Conservation (phyloP, 164 flowering plant genomes). For the Sextonia rubra region DNA sequence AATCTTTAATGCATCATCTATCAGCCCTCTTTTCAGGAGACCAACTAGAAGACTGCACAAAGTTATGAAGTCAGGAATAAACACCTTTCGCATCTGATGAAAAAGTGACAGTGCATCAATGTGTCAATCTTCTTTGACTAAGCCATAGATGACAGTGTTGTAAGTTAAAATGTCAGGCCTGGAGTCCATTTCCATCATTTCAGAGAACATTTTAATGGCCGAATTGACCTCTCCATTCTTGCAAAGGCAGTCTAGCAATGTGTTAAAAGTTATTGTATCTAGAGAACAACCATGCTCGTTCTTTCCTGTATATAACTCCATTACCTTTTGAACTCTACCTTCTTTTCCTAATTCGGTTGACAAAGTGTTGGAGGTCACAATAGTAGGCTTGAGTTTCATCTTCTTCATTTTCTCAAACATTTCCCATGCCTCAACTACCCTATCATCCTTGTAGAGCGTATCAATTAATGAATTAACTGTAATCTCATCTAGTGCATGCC, state of each 20-base stretch:
- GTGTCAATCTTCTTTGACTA: too few relatives aligned
- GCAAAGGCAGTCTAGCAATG: too few relatives aligned
- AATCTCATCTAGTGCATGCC: too few relatives aligned
- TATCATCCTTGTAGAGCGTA: conserved; percentile 66
- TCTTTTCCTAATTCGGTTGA: conserved; percentile 71
- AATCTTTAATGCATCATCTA: conserved; percentile 59
- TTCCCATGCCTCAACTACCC: conserved; percentile 77
- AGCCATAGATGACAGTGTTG: too few relatives aligned
- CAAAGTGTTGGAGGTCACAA: conserved; percentile 85
- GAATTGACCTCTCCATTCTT: too few relatives aligned
- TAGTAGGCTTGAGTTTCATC: conserved; percentile 66
- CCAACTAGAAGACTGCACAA: conserved; percentile 71
- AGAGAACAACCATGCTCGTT: conserved; percentile 12
- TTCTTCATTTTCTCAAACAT: conserved; percentile 65
- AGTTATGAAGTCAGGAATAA: conserved; percentile 75
- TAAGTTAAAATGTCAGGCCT: too few relatives aligned
- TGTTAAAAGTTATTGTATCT: too few relatives aligned
- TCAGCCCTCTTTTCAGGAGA: conserved; percentile 44
- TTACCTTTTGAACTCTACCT: conserved; percentile 50
- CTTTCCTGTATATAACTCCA: conserved; percentile 42
- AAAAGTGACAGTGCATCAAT: too few relatives aligned
- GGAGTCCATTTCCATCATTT: too few relatives aligned
- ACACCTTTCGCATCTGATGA: too few relatives aligned
- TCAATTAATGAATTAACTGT: too few relatives aligned
- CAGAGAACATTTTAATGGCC: too few relatives aligned